Evolutionary conservation across 306 rosid species (phyloP).

Genomic region (Urtica urens): DNA sequence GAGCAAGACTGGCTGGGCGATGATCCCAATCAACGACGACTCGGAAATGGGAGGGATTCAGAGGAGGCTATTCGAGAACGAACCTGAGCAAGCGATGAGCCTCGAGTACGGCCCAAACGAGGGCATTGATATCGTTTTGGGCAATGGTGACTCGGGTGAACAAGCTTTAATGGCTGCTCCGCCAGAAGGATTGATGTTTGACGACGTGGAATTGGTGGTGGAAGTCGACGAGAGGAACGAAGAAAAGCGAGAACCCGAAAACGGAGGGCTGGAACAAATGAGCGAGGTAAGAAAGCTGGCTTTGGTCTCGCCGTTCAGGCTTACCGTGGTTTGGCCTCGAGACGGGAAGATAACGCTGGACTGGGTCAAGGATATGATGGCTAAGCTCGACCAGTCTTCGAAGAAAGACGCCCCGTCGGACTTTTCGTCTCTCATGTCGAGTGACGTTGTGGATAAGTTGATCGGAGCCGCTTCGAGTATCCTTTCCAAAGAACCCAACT

Average conservation of each 20-base stretch:
- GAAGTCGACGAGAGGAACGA: constrained; percentile 24
- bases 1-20: constrained; percentile 7
- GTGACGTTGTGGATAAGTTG: constrained; percentile 45
- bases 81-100: neutral
- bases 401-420: constrained; percentile 34
- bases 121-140: constrained; percentile 26
- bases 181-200: constrained; percentile 32
- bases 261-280: constrained; percentile 21
- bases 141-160: constrained; percentile 15
- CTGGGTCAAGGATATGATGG: constrained; percentile 72
- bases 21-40: neutral
- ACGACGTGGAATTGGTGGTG: constrained; percentile 25
- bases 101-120: constrained; percentile 28
- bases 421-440: constrained; percentile 37
- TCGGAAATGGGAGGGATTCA: constrained; percentile 1
- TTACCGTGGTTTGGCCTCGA: constrained; percentile 51
- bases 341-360: constrained; percentile 48
- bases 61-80: constrained; percentile 7
- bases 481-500: constrained; percentile 57
- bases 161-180: constrained; percentile 11
- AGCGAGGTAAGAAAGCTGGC: constrained; percentile 27
- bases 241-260: constrained; percentile 15
- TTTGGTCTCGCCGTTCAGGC: constrained; percentile 29
- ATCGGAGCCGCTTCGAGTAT: constrained; percentile 39
- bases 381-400: constrained; percentile 40